Base-by-base conservation (phyloP, 768 basidiomycete genomes). In the Paxillus rubicundulus region DNA sequence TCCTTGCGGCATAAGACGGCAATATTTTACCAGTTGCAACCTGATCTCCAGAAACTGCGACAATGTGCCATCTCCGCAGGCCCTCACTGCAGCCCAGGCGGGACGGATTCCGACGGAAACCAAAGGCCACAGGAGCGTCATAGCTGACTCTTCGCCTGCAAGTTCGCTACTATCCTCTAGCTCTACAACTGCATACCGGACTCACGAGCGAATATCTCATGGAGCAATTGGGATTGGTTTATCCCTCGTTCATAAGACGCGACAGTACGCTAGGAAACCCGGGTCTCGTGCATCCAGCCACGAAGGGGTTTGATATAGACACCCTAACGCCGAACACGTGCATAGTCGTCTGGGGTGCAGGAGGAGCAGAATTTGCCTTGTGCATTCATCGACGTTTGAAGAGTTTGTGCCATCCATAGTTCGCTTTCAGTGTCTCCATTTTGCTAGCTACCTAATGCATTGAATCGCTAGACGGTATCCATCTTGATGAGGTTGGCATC, bases 401-500 rank as follows among this genome's bases (percentile, higher is more conserved):
- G n/a, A n/a, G n/a, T n/a, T n/a, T n/a, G n/a, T n/a, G n/a, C n/a
- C 14, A n/a, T 32, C 18, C 18, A 9, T 52, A 21, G 4, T 21
- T 32, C 4, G 9, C 32, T 12, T 42, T 43, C 27, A 37, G 10
- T n/a, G n/a, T n/a, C 24, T 40, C 38, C 10, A 13, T 30, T 30
- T 33, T 33, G 13, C 13, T 33, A 14, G 13, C 33, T 27, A 24
- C 21, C 27, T 42, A 27, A 14, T 16, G 30, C 46, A 12, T 33
- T 33, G 30, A 32, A 32, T 6, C 14, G 2, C 37, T 61, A 64
- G 8, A 16, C 8, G 12, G 43, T 4, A 55, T 86, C 82, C 78
- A 87, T 85, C 55, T 72, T 75, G 46, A 86, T 73, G 21, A 87
- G 67, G 44, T 70, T 71, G 24, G 77, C 72, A 45, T 81, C 79